A percentile compares a stretch with the other conserved stretches of the same genome.
phyloP scores from a whole-genome alignment of 2,329 filamentous ascomycete genomes.

The Celoporthe dispersa region DNA sequence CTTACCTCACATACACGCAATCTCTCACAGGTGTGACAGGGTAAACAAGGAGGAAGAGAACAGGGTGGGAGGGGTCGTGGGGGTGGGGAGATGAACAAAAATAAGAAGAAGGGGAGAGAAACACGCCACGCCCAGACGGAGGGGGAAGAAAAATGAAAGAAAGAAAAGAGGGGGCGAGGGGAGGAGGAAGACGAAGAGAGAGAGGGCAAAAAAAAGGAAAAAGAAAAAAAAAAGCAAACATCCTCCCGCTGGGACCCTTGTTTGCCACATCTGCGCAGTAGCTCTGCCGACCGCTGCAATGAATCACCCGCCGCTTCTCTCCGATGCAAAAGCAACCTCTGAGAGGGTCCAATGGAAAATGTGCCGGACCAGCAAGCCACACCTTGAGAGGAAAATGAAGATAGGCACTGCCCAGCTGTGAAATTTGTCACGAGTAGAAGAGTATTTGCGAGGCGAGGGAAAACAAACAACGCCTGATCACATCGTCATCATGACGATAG shows the following conservation, averaged over 20 bases:
- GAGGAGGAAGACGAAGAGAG: background rate
- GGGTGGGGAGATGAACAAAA: background rate
- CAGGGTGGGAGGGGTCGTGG: background rate
- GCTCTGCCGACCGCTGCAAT: background rate
- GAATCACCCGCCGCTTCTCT: background rate
- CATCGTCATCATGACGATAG: background rate
- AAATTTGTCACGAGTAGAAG: background rate
- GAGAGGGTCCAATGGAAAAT: background rate
- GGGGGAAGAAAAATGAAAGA: background rate
- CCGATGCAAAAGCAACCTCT: background rate
- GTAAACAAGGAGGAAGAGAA: background rate
- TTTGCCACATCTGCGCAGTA: background rate
- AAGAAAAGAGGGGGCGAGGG: background rate
- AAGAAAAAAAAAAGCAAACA: background rate
- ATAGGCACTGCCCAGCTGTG: background rate
- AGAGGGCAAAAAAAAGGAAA: background rate
- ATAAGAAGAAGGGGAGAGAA: background rate
- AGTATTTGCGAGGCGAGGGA: background rate
- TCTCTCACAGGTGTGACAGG: background rate
- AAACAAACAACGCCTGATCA: background rate
- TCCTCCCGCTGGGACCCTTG: background rate
- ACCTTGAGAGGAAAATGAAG: background rate
- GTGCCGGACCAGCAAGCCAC: background rate
- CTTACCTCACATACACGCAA: background rate
- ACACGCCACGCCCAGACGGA: background rate